Evolutionary conservation across 1,284 basidiomycete genomes (phyloP).

Genomic region (Papiliotrema laurentii): DNA sequence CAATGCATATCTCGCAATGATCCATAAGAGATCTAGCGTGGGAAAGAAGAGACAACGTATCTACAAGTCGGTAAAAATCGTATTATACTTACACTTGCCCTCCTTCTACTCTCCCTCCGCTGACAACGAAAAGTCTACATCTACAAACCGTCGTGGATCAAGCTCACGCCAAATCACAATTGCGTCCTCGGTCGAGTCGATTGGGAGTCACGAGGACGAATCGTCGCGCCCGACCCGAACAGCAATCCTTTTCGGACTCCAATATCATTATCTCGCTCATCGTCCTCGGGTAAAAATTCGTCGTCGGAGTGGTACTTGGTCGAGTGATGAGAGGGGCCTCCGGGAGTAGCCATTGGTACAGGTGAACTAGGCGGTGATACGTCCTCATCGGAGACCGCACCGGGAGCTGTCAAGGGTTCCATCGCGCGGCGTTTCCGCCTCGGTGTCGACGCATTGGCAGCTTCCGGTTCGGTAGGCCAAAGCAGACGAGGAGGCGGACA

Average conservation of each 20-base stretch:
- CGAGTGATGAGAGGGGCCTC: not conserved
- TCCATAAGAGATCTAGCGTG: no score
- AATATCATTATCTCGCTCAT: slow-evolving; percentile 2
- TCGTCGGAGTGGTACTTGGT: slow-evolving; percentile 2
- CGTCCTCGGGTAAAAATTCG: slow-evolving; percentile 6
- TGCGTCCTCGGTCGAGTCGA: no score
- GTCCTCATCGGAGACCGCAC: not conserved
- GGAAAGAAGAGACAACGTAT: no score
- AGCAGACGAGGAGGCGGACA: slow-evolving; percentile 37
- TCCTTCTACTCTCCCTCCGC: no score
- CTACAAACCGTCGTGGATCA: no score
- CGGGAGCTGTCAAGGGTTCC: not conserved
- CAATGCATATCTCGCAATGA: no score
- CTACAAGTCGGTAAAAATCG: no score
- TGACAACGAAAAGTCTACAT: no score
- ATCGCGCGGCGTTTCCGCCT: not conserved
- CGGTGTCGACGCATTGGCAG: not conserved
- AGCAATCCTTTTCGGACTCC: slow-evolving; percentile 7
- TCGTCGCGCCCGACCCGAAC: slow-evolving; percentile 4
- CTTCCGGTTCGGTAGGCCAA: slow-evolving; percentile 27
- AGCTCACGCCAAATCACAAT: no score
- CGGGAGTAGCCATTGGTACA: not conserved
- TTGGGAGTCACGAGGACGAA: no score
- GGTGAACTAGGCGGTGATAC: slow-evolving; percentile 6
- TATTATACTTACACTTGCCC: no score